phyloP scores from a whole-genome alignment of 352 stramenopile genomes.

The Phytophthora hibernalis region DNA sequence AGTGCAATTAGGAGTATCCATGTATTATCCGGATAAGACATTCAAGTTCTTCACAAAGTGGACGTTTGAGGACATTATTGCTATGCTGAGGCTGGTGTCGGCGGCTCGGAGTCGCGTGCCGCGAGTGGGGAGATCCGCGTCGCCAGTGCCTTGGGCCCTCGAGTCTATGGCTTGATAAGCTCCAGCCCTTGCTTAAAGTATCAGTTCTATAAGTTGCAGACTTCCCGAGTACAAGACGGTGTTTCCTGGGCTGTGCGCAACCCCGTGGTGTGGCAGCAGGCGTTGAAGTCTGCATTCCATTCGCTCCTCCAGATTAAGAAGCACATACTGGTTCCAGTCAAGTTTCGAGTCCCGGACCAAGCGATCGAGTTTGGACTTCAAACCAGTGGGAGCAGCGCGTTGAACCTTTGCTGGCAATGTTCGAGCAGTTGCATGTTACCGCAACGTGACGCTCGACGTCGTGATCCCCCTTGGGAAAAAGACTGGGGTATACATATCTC shows the following conservation, averaged over 20 bases:
- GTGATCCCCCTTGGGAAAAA: no score
- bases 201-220: background rate
- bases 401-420: no score
- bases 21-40: no score
- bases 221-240: background rate
- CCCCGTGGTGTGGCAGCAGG: conserved; percentile 3
- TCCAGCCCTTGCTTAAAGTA: background rate
- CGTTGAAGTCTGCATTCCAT: background rate
- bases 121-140: background rate
- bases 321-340: background rate
- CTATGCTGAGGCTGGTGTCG: no score
- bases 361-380: no score
- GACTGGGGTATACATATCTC: no score
- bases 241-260: background rate
- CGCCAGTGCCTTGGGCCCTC: background rate
- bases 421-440: no score
- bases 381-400: no score
- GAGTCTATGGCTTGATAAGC: background rate
- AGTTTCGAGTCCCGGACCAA: conserved; percentile 6
- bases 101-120: background rate
- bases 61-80: no score
- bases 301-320: background rate
- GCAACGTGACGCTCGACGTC: no score
- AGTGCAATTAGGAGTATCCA: no score
- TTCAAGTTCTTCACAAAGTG: no score